Conservation (phyloP, 2,329 filamentous ascomycete species). For the Paracoccidioides brasiliensis region DNA sequence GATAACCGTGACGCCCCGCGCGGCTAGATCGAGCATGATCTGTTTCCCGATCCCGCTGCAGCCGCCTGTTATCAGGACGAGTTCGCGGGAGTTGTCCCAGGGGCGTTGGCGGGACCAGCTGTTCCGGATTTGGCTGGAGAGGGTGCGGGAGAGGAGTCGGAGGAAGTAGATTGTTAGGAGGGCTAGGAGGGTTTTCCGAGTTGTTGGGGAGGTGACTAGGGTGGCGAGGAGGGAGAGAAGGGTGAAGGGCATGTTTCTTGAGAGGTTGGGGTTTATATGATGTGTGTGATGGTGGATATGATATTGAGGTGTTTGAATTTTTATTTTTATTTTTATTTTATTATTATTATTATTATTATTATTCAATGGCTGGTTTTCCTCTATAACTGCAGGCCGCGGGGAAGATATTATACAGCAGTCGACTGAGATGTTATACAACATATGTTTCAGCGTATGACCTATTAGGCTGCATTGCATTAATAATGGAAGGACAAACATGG, state of each 20-base stretch:
- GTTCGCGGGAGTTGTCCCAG: slow-evolving; percentile 19
- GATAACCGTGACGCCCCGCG: slow-evolving; percentile 19
- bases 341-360: too few species aligned
- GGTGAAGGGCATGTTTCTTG: not conserved
- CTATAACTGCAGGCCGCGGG: too few species aligned
- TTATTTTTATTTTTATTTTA: not conserved
- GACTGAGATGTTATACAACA: too few species aligned
- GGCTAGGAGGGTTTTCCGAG: not conserved
- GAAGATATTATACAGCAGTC: too few species aligned
- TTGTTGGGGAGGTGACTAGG: not conserved
- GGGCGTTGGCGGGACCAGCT: slow-evolving; percentile 18
- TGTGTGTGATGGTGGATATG: not conserved
- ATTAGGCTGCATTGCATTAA: too few species aligned
- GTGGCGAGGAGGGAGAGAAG: not conserved
- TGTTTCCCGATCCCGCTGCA: slow-evolving; percentile 28
- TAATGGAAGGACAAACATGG: too few species aligned
- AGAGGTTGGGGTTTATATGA: not conserved
- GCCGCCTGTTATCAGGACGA: slow-evolving; percentile 27
- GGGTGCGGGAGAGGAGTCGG: slow-evolving; percentile 17
- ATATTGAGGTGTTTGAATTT: not conserved
- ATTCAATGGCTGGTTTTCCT: too few species aligned
- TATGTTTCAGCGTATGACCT: too few species aligned
- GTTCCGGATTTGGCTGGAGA: slow-evolving; percentile 20
- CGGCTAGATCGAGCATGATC: slow-evolving; percentile 21
- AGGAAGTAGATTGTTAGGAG: slow-evolving; percentile 15